Evolutionary conservation across 208 protist species (phyloP).

Genomic region (Phytomonas sp.): DNA sequence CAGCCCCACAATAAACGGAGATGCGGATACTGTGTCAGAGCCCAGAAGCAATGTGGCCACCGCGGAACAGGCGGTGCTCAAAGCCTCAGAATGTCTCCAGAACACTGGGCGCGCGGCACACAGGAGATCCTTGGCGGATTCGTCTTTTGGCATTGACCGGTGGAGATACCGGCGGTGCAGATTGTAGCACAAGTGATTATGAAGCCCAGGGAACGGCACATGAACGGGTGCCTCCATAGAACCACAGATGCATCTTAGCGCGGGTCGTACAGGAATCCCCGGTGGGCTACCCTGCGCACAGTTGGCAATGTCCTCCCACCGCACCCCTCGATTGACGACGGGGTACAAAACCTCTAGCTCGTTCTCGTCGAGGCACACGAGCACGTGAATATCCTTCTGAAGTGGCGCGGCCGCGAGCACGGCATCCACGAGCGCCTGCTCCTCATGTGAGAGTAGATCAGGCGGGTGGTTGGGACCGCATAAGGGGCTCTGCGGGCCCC

Average conservation of each 20-base stretch:
- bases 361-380: constrained; percentile 18
- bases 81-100: constrained; percentile 42
- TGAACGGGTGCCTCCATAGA: background rate
- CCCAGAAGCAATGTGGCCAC: constrained; percentile 40
- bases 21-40: background rate
- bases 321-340: background rate
- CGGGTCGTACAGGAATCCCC: background rate
- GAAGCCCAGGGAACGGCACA: background rate
- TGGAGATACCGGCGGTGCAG: background rate
- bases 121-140: background rate
- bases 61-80: constrained; percentile 45
- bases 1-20: background rate
- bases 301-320: background rate
- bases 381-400: constrained; percentile 30
- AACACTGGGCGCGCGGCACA: constrained; percentile 14
- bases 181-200: background rate
- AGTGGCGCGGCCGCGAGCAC: constrained; percentile 50
- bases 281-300: background rate
- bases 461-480: constrained; percentile 50
- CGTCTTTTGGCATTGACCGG: background rate
- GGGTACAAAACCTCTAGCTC: constrained; percentile 12
- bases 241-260: background rate
- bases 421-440: constrained; percentile 61
- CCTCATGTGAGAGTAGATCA: constrained; percentile 41
- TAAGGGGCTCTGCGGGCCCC: constrained; percentile 49